Conservation (phyloP, 1,139 yeast species). For the Candida tunisiensis region DNA sequence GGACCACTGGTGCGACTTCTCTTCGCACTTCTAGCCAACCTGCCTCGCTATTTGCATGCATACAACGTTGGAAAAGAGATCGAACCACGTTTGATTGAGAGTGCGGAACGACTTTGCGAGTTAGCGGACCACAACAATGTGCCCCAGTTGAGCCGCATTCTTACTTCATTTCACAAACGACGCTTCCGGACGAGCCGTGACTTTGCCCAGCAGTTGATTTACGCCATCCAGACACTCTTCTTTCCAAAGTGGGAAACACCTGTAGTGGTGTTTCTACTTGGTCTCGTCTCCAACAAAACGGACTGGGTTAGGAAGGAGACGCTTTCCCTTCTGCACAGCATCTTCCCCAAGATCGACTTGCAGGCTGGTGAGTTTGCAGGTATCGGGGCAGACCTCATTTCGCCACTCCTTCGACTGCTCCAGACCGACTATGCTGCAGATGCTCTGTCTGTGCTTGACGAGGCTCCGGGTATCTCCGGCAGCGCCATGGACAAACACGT, state of each 20-base stretch:
- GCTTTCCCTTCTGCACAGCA: slow-evolving; percentile 51
- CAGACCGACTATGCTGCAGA: slow-evolving; percentile 78
- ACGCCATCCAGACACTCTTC: slow-evolving; percentile 46
- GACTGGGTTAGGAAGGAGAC: slow-evolving; percentile 73
- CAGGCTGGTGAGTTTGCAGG: slow-evolving; percentile 69
- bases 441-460: slow-evolving; percentile 81
- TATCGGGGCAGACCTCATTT: slow-evolving; percentile 86
- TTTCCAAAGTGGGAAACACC: slow-evolving; percentile 68
- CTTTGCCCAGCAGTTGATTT: slow-evolving; percentile 65
- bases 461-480: slow-evolving; percentile 72
- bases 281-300: slow-evolving; percentile 59
- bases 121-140: slow-evolving; percentile 46
- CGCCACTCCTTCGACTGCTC: slow-evolving; percentile 70
- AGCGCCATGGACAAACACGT: slow-evolving; percentile 85
- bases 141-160: slow-evolving; percentile 49
- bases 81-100: too few relatives aligned
- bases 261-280: slow-evolving; percentile 55
- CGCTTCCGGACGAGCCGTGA: slow-evolving; percentile 81
- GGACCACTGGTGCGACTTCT: slow-evolving; percentile 51
- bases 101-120: slow-evolving; percentile 25
- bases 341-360: slow-evolving; percentile 66
- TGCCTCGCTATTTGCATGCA: slow-evolving; percentile 76
- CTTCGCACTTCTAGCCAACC: slow-evolving; percentile 57
- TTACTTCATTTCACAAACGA: slow-evolving; percentile 59
- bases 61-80: slow-evolving; percentile 27